phyloP scores from a whole-genome alignment of 208 protist species.

The Angomonas deanei region DNA sequence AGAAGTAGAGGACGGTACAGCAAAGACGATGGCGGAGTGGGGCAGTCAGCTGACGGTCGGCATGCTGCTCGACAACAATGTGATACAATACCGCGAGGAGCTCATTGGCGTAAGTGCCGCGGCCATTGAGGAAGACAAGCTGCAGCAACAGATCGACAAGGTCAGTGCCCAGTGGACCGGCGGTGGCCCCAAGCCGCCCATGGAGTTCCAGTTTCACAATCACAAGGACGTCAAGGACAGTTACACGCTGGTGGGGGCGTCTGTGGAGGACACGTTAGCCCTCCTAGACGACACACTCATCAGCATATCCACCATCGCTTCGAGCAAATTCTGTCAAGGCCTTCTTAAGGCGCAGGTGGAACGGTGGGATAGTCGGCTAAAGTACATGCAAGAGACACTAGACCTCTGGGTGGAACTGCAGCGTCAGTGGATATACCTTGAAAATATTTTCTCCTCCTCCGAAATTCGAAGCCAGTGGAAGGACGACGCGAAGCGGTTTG shows the following conservation, averaged over 20 bases:
- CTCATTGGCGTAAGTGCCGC: slow-evolving; percentile 90
- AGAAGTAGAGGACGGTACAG: slow-evolving; percentile 46
- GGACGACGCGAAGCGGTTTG: slow-evolving; percentile 93
- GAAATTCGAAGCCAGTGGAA: slow-evolving; percentile 97
- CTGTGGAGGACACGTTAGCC: slow-evolving; percentile 92
- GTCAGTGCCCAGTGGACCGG: slow-evolving; percentile 92
- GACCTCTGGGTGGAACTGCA: slow-evolving; percentile 94
- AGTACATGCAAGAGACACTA: slow-evolving; percentile 91
- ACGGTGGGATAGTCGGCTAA: slow-evolving; percentile 91
- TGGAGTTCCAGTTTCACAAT: slow-evolving; percentile 91
- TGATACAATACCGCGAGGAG: slow-evolving; percentile 82
- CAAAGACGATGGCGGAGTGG: slow-evolving; percentile 73
- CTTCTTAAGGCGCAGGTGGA: slow-evolving; percentile 91
- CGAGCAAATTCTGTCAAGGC: slow-evolving; percentile 89
- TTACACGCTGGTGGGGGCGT: slow-evolving; percentile 84
- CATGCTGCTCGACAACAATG: slow-evolving; percentile 83
- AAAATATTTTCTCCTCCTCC: slow-evolving; percentile 94
- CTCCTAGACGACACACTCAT: slow-evolving; percentile 91
- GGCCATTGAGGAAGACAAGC: slow-evolving; percentile 95
- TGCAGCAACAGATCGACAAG: slow-evolving; percentile 95
- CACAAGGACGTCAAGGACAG: slow-evolving; percentile 93
- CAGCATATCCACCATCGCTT: slow-evolving; percentile 90
- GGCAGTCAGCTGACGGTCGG: slow-evolving; percentile 81
- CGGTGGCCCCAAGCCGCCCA: slow-evolving; percentile 84
- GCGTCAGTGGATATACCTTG: slow-evolving; percentile 95